These are phyloP conservation scores for Colletotrichum sp. DNA, from an alignment of 2,329 filamentous ascomycete genomes.

Conservation along the genomic window DNA sequence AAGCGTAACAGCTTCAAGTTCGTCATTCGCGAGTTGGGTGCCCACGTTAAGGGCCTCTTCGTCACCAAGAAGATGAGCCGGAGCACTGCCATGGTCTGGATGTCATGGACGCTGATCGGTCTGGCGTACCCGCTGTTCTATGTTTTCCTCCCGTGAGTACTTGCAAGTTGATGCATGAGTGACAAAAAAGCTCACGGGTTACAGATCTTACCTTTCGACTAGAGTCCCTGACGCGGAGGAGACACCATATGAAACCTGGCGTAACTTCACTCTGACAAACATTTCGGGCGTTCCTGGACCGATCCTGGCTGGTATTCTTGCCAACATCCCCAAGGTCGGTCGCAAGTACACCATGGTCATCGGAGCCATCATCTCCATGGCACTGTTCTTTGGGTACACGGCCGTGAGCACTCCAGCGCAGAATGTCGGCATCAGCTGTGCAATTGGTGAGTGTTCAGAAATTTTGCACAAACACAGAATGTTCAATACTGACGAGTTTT, in stretches of 20 bases:
- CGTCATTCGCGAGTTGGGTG: conserved; percentile 8
- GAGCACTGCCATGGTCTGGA: conserved; percentile 69
- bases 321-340: conserved; percentile 62
- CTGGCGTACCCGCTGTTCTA: conserved; percentile 79
- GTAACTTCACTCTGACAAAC: conserved; percentile 76
- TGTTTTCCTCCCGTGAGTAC: conserved; percentile 68
- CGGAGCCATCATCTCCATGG: conserved; percentile 69
- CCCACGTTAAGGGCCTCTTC: conserved; percentile 71
- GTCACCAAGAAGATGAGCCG: conserved; percentile 62
- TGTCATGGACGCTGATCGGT: conserved; percentile 74
- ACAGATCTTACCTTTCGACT: conserved; percentile 5
- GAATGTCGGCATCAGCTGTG: conserved; percentile 72
- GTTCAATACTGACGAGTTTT: conserved; percentile 30
- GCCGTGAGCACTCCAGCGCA: conserved; percentile 65
- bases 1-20: neutral
- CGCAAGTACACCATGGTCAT: conserved; percentile 70
- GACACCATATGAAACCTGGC: conserved; percentile 59
- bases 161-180: neutral
- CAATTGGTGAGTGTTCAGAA: conserved; percentile 37
- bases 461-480: neutral
- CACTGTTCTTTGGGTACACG: conserved; percentile 79
- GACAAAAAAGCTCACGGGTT: neutral
- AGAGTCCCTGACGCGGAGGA: conserved; percentile 1
- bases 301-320: conserved; percentile 71
- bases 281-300: conserved; percentile 72